A percentile compares a stretch with the other conserved stretches of the same genome.
Conservation (phyloP, 768 basidiomycete species). For the Suillus luteus region DNA sequence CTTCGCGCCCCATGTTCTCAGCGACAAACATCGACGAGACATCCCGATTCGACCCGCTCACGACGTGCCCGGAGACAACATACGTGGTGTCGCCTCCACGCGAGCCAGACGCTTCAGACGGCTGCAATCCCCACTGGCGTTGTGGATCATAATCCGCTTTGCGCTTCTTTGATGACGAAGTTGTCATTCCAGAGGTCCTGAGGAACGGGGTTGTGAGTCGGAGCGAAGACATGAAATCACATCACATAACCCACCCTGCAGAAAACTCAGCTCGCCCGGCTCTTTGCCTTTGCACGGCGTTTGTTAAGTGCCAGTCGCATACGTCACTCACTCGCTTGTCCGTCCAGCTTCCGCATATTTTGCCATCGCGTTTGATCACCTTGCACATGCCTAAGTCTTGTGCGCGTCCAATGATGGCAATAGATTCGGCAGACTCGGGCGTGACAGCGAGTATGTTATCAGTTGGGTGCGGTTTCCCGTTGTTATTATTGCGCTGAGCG, state of each 20-base stretch:
- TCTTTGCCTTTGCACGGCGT: conserved; percentile 72
- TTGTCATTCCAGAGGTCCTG: conserved; percentile 76
- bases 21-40: conserved; percentile 48
- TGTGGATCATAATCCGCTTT: conserved; percentile 64
- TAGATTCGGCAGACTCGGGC: conserved; percentile 77
- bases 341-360: conserved; percentile 83
- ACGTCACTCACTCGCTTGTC: conserved; percentile 85
- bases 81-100: conserved; percentile 60
- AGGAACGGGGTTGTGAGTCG: not conserved
- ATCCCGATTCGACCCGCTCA: conserved; percentile 46
- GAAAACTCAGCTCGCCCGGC: conserved; percentile 87
- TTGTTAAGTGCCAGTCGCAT: conserved; percentile 91
- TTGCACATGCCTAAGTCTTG: conserved; percentile 85
- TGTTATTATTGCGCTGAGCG: conserved; percentile 39
- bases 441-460: conserved; percentile 86
- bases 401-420: conserved; percentile 84
- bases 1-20: conserved; percentile 79
- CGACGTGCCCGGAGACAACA: conserved; percentile 76
- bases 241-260: conserved; percentile 56
- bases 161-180: conserved; percentile 46
- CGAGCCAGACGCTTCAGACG: conserved; percentile 40
- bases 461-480: conserved; percentile 69
- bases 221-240: not conserved
- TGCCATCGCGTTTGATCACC: conserved; percentile 77
- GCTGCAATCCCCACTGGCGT: conserved; percentile 76